These are phyloP conservation scores for Camellia oleifera DNA, from an alignment of 179 eudicot species.

Conservation along the genomic window DNA sequence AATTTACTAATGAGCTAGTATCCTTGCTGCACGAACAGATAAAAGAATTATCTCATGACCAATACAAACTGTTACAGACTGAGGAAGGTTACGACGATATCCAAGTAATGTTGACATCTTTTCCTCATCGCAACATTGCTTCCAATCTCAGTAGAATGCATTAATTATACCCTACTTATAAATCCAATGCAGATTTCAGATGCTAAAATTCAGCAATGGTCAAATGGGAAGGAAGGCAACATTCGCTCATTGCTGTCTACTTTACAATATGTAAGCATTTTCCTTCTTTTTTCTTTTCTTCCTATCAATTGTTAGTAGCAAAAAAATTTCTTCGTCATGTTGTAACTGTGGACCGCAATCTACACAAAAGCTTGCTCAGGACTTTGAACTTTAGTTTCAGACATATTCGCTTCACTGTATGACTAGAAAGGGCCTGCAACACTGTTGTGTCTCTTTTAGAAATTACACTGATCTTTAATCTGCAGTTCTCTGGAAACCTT, in stretches of 20 bases:
- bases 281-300: background rate
- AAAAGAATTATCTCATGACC: constrained; percentile 34
- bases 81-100: constrained; percentile 41
- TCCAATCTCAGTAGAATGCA: background rate
- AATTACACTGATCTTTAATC: background rate
- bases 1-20: constrained; percentile 7
- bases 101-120: constrained; percentile 34
- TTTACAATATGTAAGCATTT: constrained; percentile 66
- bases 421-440: background rate
- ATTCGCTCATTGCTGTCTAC: constrained; percentile 89
- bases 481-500: background rate
- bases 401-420: background rate
- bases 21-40: constrained; percentile 32
- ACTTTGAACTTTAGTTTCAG: background rate
- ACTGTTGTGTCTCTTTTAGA: background rate
- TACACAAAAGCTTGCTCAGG: background rate
- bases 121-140: constrained; percentile 4
- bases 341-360: background rate
- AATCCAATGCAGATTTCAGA: constrained; percentile 48
- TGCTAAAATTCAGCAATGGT: constrained; percentile 70
- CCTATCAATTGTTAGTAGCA: background rate
- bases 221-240: constrained; percentile 88
- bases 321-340: background rate
- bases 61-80: constrained; percentile 22
- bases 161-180: background rate